Percentiles rank a stretch among this genome's conserved stretches.
phyloP scores from a whole-genome alignment of 495 filamentous ascomycete species.

The Platismatia glauca region DNA sequence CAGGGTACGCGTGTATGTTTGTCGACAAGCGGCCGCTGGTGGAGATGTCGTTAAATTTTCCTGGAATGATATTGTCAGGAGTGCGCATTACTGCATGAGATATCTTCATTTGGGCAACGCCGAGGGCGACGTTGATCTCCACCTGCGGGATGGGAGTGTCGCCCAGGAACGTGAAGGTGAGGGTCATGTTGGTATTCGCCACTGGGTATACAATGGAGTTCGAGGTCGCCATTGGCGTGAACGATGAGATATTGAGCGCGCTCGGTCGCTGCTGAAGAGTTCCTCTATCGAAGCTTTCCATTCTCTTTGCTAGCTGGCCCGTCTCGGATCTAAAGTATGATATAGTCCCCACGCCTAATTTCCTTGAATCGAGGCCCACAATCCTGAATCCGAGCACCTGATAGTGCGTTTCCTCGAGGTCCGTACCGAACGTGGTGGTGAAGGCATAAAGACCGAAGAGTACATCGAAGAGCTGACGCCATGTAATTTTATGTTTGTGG shows the following conservation, averaged over 20 bases:
- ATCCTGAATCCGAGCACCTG: conserved; percentile 6
- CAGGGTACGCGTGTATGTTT: not conserved
- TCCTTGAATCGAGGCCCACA: not conserved
- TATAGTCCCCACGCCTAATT: conserved; percentile 4
- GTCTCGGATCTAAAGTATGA: not conserved
- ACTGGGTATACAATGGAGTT: not conserved
- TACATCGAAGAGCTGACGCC: not conserved
- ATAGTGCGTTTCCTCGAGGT: not conserved
- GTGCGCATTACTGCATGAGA: not conserved
- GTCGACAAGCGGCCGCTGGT: not conserved
- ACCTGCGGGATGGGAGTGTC: not conserved
- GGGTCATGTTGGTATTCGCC: not conserved
- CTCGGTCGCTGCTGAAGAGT: not conserved
- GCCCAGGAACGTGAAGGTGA: not conserved
- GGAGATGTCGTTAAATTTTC: not conserved
- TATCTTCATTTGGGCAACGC: not conserved
- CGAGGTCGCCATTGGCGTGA: not conserved
- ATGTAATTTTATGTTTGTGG: not conserved
- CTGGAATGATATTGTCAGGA: not conserved
- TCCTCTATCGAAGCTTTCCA: not conserved
- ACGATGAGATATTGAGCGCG: not conserved
- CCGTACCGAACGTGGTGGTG: not conserved
- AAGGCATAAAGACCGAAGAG: conserved; percentile 1
- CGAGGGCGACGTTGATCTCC: not conserved
- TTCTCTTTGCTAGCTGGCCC: not conserved